phyloP scores from a whole-genome alignment of 1,284 basidiomycete species.

The Microbotryum scabiosae region DNA sequence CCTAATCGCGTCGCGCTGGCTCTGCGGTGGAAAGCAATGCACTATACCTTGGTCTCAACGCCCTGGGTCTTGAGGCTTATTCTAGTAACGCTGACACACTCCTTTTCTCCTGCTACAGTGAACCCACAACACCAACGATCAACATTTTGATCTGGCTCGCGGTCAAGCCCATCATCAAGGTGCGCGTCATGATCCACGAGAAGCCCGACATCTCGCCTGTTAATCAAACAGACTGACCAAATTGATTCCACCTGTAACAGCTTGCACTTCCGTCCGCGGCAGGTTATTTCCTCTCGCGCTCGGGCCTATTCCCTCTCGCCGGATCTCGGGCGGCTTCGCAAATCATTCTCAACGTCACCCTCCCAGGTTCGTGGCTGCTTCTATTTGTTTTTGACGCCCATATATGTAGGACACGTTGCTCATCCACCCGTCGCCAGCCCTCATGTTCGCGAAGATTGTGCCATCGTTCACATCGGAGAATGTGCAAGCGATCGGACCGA shows the following conservation, averaged over 20 bases:
- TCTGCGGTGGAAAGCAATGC: too few relatives aligned
- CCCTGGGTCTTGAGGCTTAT: too few relatives aligned
- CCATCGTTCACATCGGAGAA: conserved; percentile 62
- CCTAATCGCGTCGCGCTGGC: too few relatives aligned
- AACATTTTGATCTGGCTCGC: conserved; percentile 20
- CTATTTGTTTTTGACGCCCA: neutral
- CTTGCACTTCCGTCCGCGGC: conserved; percentile 9
- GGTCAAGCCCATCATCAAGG: conserved; percentile 13
- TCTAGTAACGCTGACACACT: too few relatives aligned
- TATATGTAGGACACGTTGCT: conserved; percentile 2
- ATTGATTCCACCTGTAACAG: conserved; percentile 5
- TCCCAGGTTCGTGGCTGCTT: neutral
- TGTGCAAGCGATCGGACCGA: conserved; percentile 52
- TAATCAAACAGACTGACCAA: neutral
- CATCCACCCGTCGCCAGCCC: conserved; percentile 59
- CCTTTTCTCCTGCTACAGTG: too few relatives aligned
- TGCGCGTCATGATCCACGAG: too few relatives aligned
- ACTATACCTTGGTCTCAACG: too few relatives aligned
- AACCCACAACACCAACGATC: neutral
- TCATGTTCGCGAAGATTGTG: conserved; percentile 69
- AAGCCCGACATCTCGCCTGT: neutral
- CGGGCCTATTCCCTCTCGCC: conserved; percentile 4
- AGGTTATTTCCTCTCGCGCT: conserved; percentile 7
- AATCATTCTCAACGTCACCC: conserved; percentile 2
- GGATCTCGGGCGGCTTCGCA: conserved; percentile 7